A percentile compares a stretch with the other conserved stretches of the same genome.
phyloP scores from a whole-genome alignment of 2,329 filamentous ascomycete genomes.

The Cadophora gregata region DNA sequence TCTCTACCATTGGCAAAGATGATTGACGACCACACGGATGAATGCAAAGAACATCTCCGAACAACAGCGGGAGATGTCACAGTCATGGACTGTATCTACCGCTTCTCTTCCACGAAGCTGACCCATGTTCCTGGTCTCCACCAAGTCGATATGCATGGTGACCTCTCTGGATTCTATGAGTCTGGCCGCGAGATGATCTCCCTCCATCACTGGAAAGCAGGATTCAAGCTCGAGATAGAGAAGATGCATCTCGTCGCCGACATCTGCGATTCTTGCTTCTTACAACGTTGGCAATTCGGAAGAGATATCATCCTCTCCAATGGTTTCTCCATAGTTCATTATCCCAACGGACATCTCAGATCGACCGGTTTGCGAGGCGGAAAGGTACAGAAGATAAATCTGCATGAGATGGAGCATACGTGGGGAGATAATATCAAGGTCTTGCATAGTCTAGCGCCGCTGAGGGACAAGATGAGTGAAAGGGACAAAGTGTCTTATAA shows the following conservation, averaged over 20 bases:
- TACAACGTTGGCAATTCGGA: constrained; percentile 53
- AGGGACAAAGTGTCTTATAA: constrained; percentile 63
- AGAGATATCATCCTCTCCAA: constrained; percentile 53
- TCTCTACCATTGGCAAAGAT: constrained; percentile 39
- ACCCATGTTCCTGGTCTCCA: constrained; percentile 39
- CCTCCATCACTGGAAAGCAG: constrained; percentile 44
- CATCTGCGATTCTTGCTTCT: constrained; percentile 48
- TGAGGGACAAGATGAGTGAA: constrained; percentile 56
- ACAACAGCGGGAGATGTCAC: constrained; percentile 42
- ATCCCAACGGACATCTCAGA: constrained; percentile 40
- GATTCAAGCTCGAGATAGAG: constrained; percentile 42
- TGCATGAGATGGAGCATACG: constrained; percentile 50
- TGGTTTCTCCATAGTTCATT: constrained; percentile 52
- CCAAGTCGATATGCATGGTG: constrained; percentile 43
- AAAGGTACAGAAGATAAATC: constrained; percentile 39
- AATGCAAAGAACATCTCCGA: constrained; percentile 38
- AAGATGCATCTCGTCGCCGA: constrained; percentile 43
- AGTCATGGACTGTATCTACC: constrained; percentile 43
- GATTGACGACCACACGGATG: constrained; percentile 37
- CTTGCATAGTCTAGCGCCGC: constrained; percentile 56
- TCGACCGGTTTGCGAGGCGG: constrained; percentile 25
- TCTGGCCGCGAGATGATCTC: constrained; percentile 40
- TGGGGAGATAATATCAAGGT: constrained; percentile 52
- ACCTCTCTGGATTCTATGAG: constrained; percentile 44
- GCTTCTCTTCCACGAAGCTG: constrained; percentile 37